Percentiles rank a stretch among this genome's conserved stretches.
phyloP scores from a whole-genome alignment of 768 basidiomycete species.

The Phlebiopsis flavidoalba region DNA sequence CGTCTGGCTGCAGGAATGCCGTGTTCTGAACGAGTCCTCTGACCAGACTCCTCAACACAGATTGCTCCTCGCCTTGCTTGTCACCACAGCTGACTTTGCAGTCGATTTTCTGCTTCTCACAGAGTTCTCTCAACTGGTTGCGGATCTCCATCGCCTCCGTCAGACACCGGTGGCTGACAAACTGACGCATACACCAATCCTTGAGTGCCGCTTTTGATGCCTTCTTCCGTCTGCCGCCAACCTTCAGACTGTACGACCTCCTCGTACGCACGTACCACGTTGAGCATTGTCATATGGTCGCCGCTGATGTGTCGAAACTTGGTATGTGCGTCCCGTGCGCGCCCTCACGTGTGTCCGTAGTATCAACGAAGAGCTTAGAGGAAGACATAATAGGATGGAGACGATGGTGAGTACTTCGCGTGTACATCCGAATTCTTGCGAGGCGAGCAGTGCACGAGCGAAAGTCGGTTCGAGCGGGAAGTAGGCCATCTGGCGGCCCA shows the following conservation, averaged over 20 bases:
- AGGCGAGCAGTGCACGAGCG: constrained; percentile 75
- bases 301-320: constrained; percentile 84
- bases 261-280: constrained; percentile 77
- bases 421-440: constrained; percentile 67
- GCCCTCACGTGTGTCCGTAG: constrained; percentile 66
- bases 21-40: constrained; percentile 78
- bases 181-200: constrained; percentile 85
- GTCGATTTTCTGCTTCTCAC: constrained; percentile 56
- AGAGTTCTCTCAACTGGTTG: constrained; percentile 69
- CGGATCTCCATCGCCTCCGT: constrained; percentile 74
- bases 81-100: constrained; percentile 54
- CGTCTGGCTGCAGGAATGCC: constrained; percentile 81
- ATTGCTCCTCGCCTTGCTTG: constrained; percentile 56
- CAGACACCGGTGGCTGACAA: constrained; percentile 77
- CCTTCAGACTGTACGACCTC: constrained; percentile 49
- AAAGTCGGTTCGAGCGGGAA: constrained; percentile 90
- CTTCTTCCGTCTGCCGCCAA: constrained; percentile 24
- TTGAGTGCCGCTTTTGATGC: constrained; percentile 30
- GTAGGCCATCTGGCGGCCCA: constrained; percentile 81
- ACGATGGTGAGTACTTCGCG: constrained; percentile 80
- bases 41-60: constrained; percentile 66
- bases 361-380: constrained; percentile 77
- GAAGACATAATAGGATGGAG: constrained; percentile 70
- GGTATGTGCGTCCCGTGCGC: constrained; percentile 65
- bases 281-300: constrained; percentile 88